Evolutionary conservation across 106 monocot species (phyloP), one percentile per base, ranked within the genome.

Genomic region (Hemerocallis citrina): DNA sequence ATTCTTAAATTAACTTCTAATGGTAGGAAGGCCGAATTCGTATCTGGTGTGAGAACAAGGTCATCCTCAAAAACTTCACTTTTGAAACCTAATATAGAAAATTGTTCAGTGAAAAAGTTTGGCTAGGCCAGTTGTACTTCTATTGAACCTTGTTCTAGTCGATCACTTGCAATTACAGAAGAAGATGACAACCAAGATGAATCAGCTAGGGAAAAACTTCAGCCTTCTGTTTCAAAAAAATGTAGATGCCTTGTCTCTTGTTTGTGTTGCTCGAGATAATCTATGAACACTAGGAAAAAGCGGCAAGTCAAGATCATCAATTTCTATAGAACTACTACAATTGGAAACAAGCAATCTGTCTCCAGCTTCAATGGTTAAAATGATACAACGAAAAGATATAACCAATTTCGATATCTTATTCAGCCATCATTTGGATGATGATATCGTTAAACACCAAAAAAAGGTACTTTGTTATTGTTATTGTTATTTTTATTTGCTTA

Each of bases 381-480:
- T 67, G 14, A 62, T 84, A 42, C 72, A 67, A 72, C 84, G 77
- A 59, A 91, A 76, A 80, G 79, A 91, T 59, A 85, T 82, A 55
- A n/a, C 85, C 38, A 82, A 51, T 30, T 55, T 82, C 66, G 60
- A 73, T 56, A 71, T 88, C 79, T 68, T 88, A n/a, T 84, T 98
- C 52, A 98, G 96, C 66, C 68, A 73, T 63, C 96, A 91, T 67
- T 76, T 98, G 59, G 79, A 73, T 65, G 78, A 77, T 55, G 84
- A 85, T 72, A 74, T 81, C 52, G 68, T 85, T 65, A 98, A 81
- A 72, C 84, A 82, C 23, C 96, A 98, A 64, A 84, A 87, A 54
- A 92, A 86, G 91, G 96, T 98, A 76, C 36, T 37, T 5, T 42
- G 41, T 56, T 34, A 37, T 1, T 34, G 9, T 22, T 39, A 39